Conservation (phyloP, 306 rosid genomes). For the Neltuma alba region DNA sequence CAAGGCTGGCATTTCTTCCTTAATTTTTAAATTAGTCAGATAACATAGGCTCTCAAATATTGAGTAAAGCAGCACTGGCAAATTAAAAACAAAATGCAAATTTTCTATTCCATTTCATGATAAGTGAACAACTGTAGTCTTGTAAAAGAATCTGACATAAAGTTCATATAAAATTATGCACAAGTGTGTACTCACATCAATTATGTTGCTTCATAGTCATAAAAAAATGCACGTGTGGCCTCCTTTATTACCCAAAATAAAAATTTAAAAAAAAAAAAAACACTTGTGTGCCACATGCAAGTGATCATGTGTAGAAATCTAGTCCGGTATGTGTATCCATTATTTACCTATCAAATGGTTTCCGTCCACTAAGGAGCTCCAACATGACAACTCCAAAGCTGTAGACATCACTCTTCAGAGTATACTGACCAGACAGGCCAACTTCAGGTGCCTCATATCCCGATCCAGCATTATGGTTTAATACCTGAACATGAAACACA, state of each 20-base stretch:
- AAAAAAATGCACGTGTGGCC: conserved; percentile 1
- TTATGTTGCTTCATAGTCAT: conserved; percentile 39
- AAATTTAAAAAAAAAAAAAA: too few species aligned
- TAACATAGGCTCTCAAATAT: neutral
- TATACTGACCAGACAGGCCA: conserved; percentile 74
- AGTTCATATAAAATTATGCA: conserved; percentile 2
- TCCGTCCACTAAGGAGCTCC: conserved; percentile 90
- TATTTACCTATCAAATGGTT: conserved; percentile 84
- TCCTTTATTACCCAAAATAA: too few species aligned
- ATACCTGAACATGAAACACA: conserved; percentile 47
- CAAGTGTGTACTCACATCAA: neutral
- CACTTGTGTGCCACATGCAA: conserved; percentile 32
- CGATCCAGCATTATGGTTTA: conserved; percentile 69
- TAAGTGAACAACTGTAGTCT: neutral
- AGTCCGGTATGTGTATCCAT: conserved; percentile 1
- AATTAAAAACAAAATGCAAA: neutral
- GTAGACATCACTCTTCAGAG: conserved; percentile 84
- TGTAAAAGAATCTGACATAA: neutral
- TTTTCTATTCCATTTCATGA: neutral
- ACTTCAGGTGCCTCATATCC: conserved; percentile 95
- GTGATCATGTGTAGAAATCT: neutral
- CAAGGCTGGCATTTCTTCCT: conserved; percentile 1
- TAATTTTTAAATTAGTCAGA: neutral
- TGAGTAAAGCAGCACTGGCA: neutral
- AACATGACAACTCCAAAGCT: conserved; percentile 97